A percentile compares a stretch with the other conserved stretches of the same genome.
Conservation (phyloP, 2,329 filamentous ascomycete genomes). For the Fusarium sp. region DNA sequence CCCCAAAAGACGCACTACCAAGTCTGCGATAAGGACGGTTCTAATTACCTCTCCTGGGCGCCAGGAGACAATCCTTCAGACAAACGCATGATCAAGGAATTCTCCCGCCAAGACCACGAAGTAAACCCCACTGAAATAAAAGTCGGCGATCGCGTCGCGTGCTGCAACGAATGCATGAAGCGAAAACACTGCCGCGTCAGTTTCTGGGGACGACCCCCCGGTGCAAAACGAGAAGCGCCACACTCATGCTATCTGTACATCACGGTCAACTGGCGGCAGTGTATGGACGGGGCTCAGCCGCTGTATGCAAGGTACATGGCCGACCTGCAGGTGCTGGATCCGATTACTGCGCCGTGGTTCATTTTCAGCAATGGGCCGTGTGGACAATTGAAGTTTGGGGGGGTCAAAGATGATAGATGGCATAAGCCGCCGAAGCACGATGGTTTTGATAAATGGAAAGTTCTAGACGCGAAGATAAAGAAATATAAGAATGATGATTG, state of each 20-base stretch:
- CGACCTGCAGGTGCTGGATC: neutral
- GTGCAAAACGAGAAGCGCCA: neutral
- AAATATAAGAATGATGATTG: neutral
- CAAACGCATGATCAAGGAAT: neutral
- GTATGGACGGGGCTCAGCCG: neutral
- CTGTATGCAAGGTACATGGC: neutral
- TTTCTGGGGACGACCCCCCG: neutral
- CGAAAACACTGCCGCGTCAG: neutral
- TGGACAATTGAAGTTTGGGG: neutral
- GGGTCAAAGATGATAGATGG: neutral
- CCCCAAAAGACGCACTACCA: neutral
- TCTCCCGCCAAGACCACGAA: neutral
- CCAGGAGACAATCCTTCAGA: rapidly evolving
- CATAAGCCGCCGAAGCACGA: neutral
- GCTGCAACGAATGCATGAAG: neutral
- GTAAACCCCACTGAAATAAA: neutral
- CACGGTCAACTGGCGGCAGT: neutral
- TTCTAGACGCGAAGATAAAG: neutral
- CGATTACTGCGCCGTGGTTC: neutral
- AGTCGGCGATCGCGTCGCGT: neutral
- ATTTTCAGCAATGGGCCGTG: neutral
- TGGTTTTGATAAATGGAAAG: neutral
- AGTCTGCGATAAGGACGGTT: neutral
- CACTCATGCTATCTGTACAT: neutral
- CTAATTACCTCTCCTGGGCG: neutral